phyloP scores from a whole-genome alignment of 495 filamentous ascomycete genomes.

The Penicillium crystallinum region DNA sequence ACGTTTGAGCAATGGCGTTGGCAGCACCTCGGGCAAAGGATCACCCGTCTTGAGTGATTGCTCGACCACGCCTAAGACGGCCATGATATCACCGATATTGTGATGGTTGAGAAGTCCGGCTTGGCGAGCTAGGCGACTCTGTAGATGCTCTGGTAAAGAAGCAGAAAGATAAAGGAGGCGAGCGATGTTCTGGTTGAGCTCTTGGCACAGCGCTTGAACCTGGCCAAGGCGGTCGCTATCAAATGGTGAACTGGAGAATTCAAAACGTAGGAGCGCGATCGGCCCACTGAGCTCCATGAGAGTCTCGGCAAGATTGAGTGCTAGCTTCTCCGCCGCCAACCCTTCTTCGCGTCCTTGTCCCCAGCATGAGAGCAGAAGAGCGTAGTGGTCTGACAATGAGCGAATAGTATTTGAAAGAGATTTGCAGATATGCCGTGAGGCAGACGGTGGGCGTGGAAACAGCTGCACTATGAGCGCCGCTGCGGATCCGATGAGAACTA shows the following conservation, averaged over 20 bases:
- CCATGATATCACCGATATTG: slow-evolving; percentile 39
- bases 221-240: slow-evolving; percentile 30
- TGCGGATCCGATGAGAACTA: slow-evolving; percentile 37
- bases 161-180: slow-evolving; percentile 32
- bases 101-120: slow-evolving; percentile 36
- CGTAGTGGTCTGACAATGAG: slow-evolving; percentile 40
- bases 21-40: slow-evolving; percentile 37
- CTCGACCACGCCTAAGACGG: slow-evolving; percentile 34
- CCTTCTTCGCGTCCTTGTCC: slow-evolving; percentile 25
- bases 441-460: slow-evolving; percentile 41
- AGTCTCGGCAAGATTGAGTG: slow-evolving; percentile 28
- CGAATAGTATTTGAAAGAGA: slow-evolving; percentile 35
- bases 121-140: slow-evolving; percentile 21
- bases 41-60: slow-evolving; percentile 40
- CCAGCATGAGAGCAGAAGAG: slow-evolving; percentile 41
- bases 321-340: slow-evolving; percentile 28
- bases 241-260: slow-evolving; percentile 41
- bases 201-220: slow-evolving; percentile 33
- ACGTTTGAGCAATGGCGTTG: slow-evolving; percentile 35
- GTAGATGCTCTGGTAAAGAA: slow-evolving; percentile 29
- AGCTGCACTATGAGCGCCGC: slow-evolving; percentile 38
- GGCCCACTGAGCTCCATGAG: slow-evolving; percentile 29
- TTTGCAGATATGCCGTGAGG: slow-evolving; percentile 37
- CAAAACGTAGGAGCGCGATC: slow-evolving; percentile 30
- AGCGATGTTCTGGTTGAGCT: slow-evolving; percentile 32